Percentiles rank a stretch among this genome's conserved stretches.
These are phyloP conservation scores for Wickerhamiella kurtzmanii DNA, from an alignment of 805 yeast genomes.

Conservation along the genomic window DNA sequence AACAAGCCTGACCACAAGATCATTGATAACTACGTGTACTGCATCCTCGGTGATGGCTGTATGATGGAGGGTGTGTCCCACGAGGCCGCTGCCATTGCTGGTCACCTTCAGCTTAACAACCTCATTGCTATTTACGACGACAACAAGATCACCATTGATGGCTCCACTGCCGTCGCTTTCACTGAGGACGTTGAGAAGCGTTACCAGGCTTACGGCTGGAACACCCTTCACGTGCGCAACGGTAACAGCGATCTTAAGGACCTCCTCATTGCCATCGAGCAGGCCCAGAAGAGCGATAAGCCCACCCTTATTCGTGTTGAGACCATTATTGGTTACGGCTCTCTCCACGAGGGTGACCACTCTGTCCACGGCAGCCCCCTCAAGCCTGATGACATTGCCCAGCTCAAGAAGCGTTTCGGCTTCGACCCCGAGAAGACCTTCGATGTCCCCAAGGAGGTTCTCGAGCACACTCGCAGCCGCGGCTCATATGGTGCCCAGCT, in stretches of 20 bases:
- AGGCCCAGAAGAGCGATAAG: constrained; percentile 68
- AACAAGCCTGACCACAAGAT: constrained; percentile 72
- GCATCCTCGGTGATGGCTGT: constrained; percentile 93
- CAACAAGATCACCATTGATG: constrained; percentile 93
- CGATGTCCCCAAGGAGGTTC: constrained; percentile 70
- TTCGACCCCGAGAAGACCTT: constrained; percentile 77
- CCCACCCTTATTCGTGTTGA: constrained; percentile 81
- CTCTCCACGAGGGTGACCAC: constrained; percentile 70
- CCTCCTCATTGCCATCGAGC: constrained; percentile 58
- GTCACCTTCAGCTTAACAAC: constrained; percentile 87
- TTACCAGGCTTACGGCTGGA: constrained; percentile 92
- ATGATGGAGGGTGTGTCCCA: constrained; percentile 95
- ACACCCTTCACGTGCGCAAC: constrained; percentile 58
- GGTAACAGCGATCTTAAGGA: constrained; percentile 70
- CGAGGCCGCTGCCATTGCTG: constrained; percentile 90
- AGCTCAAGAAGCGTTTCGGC: constrained; percentile 71
- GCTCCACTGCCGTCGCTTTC: constrained; percentile 77
- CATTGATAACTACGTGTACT: constrained; percentile 64
- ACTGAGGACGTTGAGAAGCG: constrained; percentile 82
- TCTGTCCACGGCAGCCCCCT: constrained; percentile 94
- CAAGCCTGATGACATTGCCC: constrained; percentile 82
- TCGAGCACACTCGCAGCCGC: constrained; percentile 45
- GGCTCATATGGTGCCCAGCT: constrained; percentile 50
- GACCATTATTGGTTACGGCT: constrained; percentile 93
- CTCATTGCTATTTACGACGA: constrained; percentile 93